These are phyloP conservation scores for Monoraphidium neglectum DNA, from an alignment of 139 green algal genomes.

Conservation along the genomic window DNA sequence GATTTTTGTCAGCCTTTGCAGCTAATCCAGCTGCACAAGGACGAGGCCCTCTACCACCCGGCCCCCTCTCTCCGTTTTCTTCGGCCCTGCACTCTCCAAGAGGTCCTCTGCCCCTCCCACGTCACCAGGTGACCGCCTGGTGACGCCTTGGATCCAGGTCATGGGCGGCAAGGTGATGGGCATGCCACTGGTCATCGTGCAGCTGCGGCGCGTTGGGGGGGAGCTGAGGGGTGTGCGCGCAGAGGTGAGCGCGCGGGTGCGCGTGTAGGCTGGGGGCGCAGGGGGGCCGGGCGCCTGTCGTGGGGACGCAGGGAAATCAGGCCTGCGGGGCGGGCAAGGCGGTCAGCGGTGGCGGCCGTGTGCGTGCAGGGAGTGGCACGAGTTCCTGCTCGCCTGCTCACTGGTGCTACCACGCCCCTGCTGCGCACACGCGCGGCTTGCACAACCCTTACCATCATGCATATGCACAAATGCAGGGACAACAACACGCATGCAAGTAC, in stretches of 20 bases:
- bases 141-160: conserved; percentile 73
- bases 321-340: no score
- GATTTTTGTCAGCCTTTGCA: background rate
- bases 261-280: background rate
- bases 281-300: no score
- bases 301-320: no score
- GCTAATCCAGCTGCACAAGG: background rate
- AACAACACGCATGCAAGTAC: background rate
- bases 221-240: conserved; percentile 52
- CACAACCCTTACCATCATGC: background rate
- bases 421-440: background rate
- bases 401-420: no score
- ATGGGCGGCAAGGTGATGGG: conserved; percentile 48
- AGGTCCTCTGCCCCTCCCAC: background rate
- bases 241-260: conserved; percentile 25
- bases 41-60: background rate
- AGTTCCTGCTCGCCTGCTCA: no score
- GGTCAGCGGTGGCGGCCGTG: no score
- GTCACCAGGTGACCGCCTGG: conserved; percentile 46
- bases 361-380: no score
- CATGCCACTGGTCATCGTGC: conserved; percentile 60
- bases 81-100: background rate
- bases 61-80: background rate
- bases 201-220: conserved; percentile 53
- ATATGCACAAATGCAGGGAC: background rate